These are phyloP conservation scores for Marchantia polymorpha DNA, from an alignment of 225 moss, liverwort and hornwort genomes.

Conservation along the genomic window DNA sequence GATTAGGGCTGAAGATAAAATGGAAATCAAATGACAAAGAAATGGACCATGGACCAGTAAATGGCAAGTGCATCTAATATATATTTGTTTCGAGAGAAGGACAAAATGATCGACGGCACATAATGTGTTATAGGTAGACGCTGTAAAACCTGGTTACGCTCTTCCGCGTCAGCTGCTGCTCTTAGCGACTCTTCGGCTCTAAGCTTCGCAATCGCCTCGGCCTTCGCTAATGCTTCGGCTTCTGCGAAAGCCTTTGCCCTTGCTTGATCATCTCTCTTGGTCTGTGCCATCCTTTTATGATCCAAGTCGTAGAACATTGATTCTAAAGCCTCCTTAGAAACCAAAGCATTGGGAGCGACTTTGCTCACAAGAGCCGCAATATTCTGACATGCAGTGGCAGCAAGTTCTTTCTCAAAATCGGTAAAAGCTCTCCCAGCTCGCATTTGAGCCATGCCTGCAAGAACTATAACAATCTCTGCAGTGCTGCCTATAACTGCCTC, in stretches of 20 bases:
- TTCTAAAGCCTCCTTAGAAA: conserved; percentile 58
- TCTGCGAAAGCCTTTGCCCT: conserved; percentile 28
- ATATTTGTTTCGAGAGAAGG: background rate
- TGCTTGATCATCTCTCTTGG: conserved; percentile 29
- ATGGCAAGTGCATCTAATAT: background rate
- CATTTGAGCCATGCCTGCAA: conserved; percentile 67
- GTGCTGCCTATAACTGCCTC: conserved; percentile 54
- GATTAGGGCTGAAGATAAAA: background rate
- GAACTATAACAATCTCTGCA: conserved; percentile 73
- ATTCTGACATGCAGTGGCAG: conserved; percentile 64
- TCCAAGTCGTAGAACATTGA: conserved; percentile 52
- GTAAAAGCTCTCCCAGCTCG: conserved; percentile 65
- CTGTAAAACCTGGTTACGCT: conserved; percentile 23
- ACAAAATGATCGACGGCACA: background rate
- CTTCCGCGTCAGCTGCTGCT: conserved; percentile 36
- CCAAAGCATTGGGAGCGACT: conserved; percentile 61
- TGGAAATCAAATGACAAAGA: background rate
- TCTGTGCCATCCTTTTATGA: conserved; percentile 27
- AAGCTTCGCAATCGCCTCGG: conserved; percentile 27
- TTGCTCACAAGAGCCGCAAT: conserved; percentile 50
- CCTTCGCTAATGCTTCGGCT: conserved; percentile 31
- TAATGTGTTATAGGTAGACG: conserved; percentile 3
- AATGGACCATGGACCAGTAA: background rate
- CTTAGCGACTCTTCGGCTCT: conserved; percentile 31
- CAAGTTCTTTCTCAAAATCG: conserved; percentile 59